Evolutionary conservation across 805 yeast genomes (phyloP).

Genomic region (Candida tibetensis): DNA sequence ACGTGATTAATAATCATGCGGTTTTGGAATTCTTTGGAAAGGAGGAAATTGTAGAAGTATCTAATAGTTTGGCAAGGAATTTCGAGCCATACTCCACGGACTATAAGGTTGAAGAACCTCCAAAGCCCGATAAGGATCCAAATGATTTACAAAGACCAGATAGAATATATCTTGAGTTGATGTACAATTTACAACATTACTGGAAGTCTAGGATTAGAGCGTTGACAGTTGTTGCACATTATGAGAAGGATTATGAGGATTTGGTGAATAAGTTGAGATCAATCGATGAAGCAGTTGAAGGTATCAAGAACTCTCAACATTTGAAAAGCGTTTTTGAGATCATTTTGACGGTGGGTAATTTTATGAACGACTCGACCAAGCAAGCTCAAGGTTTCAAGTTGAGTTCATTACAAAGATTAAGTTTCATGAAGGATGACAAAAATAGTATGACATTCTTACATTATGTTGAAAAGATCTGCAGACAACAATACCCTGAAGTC

Average conservation of each 20-base stretch:
- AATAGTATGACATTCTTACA: slow-evolving; percentile 71
- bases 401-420: slow-evolving; percentile 64
- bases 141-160: slow-evolving; percentile 65
- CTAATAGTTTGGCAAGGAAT: slow-evolving; percentile 52
- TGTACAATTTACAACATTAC: slow-evolving; percentile 64
- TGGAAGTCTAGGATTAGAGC: slow-evolving; percentile 75
- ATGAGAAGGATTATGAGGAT: slow-evolving; percentile 66
- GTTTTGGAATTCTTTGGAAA: slow-evolving; percentile 68
- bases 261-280: slow-evolving; percentile 51
- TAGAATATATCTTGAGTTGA: slow-evolving; percentile 63
- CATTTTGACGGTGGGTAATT: slow-evolving; percentile 72
- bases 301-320: slow-evolving; percentile 50
- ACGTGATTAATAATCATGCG: slow-evolving; percentile 50
- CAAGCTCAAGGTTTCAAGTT: slow-evolving; percentile 70
- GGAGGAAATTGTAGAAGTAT: slow-evolving; percentile 60
- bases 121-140: slow-evolving; percentile 53
- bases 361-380: slow-evolving; percentile 70
- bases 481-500: slow-evolving; percentile 63
- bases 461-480: slow-evolving; percentile 66
- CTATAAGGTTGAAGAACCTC: slow-evolving; percentile 28
- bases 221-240: slow-evolving; percentile 50
- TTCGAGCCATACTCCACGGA: slow-evolving; percentile 65
- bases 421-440: slow-evolving; percentile 68
- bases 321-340: slow-evolving; percentile 60
- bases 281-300: slow-evolving; percentile 58